Evolutionary conservation across 2,329 filamentous ascomycete species (phyloP), one percentile per base, ranked within the genome.

Genomic region (Exserohilum rostratum): DNA sequence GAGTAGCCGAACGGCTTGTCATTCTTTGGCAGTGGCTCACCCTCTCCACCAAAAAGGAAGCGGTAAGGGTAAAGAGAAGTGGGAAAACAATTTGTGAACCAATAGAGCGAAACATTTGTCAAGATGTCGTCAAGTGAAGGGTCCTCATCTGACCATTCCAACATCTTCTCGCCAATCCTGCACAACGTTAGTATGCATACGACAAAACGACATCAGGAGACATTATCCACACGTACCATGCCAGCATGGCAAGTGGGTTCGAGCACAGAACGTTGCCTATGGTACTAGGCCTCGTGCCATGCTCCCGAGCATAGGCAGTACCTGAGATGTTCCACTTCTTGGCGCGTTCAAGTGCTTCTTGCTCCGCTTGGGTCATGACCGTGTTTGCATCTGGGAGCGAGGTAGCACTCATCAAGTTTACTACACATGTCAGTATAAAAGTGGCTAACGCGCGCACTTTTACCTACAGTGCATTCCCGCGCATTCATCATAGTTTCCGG

Each of bases 211-310:
- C 29, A 11, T 29, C 27, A 17, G 3, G 18, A 17, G 17, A 22
- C 13, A 20, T 25, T 18, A 22, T 6, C 18, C 6, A 18, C 6
- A 15, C 29, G 20, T 61, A 72, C 80, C 85, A 88, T 27, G 81
- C 79, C 10, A 88, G 76, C 3, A 88, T 63, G 0, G 84, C 82
- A 0, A 88, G 66, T 0, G 86, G 86, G 50, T 72, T 85, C 1
- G 82, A 76, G 1, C 78, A 77, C 0, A 88, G 69, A 0, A 79
- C 82, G 9, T 85, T 76, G 0, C 85, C 83, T 38, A 87, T 82
- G 0, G 85, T 88, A 2, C 78, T 77, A 0, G 85, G 82, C 4
- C 82, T 69, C 0, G 83, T 84, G 2, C 75, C 80, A 46, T 88
- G 86, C 60, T 83, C 77, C 2, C 77, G 53, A 0, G 78, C 77